Evolutionary conservation across 2,329 filamentous ascomycete species (phyloP), one percentile per base, ranked within the genome.

Genomic region (Exophiala sp.): DNA sequence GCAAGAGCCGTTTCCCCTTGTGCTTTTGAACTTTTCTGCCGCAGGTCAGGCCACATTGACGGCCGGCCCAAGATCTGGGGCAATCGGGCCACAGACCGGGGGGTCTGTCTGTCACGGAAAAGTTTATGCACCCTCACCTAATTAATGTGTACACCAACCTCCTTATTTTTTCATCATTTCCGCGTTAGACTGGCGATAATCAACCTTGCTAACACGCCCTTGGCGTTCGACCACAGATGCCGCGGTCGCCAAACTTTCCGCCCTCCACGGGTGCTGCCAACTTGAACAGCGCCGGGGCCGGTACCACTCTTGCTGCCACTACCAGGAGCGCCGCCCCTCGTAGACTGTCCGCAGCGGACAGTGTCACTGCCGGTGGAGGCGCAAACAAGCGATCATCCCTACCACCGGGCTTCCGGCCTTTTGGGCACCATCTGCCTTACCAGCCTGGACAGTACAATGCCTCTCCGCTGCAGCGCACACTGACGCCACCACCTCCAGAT

Each of bases 401-500:
- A 70, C 74, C 85, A 66, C 74, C 80, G 19, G 66, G 68, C 62
- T 78, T 77, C 58, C 69, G 79, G 73, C 65, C 61, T 7, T 58
- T 64, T 22, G 66, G 65, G 21, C 52, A 54, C 37, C 57, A 71
- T 21, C 68, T 69, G 13, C 66, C 69, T 4, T 63, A 68, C 3
- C 61, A 66, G 14, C 63, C 65, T 24, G 66, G 70, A 43, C 58
- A 56, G 41, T 95, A 95, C 64, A 85, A 91, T 65, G 89, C 89
- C 38, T 96, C 90, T 34, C 90, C 91, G 34, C 74, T 97, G 44
- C 89, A 95, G 67, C 88, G 91, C 69, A 85, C 89, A 22, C 77
- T 96, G 55, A 96, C 91, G 8, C 91, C 90, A 39, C 90, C 90
- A 7, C 79, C 74, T 16, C 83, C 83, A 65, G 78, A 79, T 48